A percentile compares a stretch with the other conserved stretches of the same genome.
These are phyloP conservation scores for Plasmodium inui DNA, from an alignment of 169 alveolate genomes.

Conservation along the genomic window DNA sequence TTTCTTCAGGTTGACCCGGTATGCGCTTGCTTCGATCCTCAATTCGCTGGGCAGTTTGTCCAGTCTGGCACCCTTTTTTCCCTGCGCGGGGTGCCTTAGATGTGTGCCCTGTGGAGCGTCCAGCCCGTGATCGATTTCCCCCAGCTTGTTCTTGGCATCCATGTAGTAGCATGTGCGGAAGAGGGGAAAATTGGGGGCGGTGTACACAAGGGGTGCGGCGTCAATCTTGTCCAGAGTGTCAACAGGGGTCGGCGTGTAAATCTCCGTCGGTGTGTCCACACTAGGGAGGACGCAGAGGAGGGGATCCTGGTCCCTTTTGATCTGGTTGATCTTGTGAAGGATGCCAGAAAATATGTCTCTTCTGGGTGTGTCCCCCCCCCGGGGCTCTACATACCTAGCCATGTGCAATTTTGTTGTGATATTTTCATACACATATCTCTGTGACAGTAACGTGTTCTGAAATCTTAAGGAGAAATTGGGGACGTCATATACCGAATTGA, in stretches of 20 bases:
- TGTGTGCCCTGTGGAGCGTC: background rate
- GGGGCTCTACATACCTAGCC: slow-evolving; percentile 17
- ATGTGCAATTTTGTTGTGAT: slow-evolving; percentile 14
- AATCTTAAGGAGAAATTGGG: slow-evolving; percentile 53
- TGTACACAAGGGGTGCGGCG: background rate
- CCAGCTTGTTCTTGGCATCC: background rate
- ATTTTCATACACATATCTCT: slow-evolving; percentile 36
- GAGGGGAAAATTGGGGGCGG: slow-evolving; percentile 13
- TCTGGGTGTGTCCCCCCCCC: background rate
- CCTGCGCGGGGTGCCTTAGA: background rate
- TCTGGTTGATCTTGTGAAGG: slow-evolving; percentile 5
- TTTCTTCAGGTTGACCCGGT: slow-evolving; percentile 8
- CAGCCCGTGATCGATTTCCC: background rate
- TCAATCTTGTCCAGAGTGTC: background rate
- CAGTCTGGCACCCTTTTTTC: background rate
- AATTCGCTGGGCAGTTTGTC: background rate
- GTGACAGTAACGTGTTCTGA: slow-evolving; percentile 37
- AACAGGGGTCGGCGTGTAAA: background rate
- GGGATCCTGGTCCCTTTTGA: background rate
- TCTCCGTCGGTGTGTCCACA: background rate
- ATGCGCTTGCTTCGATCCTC: background rate
- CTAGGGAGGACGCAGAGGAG: background rate
- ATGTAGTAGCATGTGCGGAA: slow-evolving; percentile 6
- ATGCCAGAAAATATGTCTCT: slow-evolving; percentile 10
- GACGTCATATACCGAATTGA: slow-evolving; percentile 17